These are phyloP conservation scores for Saccharomyces paradoxus DNA, from an alignment of 805 yeast species.

Conservation along the genomic window DNA sequence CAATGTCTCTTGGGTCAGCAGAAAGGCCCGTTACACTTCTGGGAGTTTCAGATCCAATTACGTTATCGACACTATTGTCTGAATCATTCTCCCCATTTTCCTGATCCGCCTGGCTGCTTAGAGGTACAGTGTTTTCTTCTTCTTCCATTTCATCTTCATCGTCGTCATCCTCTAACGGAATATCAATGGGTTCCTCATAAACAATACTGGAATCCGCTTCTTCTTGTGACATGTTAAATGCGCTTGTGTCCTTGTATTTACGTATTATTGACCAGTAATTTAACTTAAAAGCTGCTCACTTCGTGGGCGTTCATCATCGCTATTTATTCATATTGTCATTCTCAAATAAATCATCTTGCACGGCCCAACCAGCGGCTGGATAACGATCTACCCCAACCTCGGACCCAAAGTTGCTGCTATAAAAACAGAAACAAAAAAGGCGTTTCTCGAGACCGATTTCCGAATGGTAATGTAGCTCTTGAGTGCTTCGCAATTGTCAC, in stretches of 20 bases:
- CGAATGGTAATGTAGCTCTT: neutral
- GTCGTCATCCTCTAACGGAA: constrained; percentile 13
- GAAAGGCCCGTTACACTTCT: constrained; percentile 3
- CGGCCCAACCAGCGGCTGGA: neutral
- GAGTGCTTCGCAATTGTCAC: neutral
- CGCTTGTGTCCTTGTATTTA: neutral
- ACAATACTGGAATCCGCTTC: constrained; percentile 9
- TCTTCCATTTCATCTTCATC: constrained; percentile 2
- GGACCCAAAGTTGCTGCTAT: neutral
- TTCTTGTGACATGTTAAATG: constrained; percentile 5
- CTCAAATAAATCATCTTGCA: neutral
- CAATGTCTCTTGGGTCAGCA: neutral
- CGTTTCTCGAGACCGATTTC: neutral
- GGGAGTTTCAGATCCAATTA: neutral
- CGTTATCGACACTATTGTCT: neutral
- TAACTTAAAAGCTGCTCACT: neutral
- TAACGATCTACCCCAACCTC: neutral
- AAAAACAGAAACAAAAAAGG: neutral
- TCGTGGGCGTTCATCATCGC: neutral
- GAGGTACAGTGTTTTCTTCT: constrained; percentile 1
- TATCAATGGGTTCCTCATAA: constrained; percentile 20
- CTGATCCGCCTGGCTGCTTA: constrained; percentile 3
- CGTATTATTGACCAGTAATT: neutral
- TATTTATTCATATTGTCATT: neutral
- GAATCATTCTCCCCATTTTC: constrained; percentile 8